Evolutionary conservation across 495 filamentous ascomycete species (phyloP).

Genomic region (Lichenothelia convexa): DNA sequence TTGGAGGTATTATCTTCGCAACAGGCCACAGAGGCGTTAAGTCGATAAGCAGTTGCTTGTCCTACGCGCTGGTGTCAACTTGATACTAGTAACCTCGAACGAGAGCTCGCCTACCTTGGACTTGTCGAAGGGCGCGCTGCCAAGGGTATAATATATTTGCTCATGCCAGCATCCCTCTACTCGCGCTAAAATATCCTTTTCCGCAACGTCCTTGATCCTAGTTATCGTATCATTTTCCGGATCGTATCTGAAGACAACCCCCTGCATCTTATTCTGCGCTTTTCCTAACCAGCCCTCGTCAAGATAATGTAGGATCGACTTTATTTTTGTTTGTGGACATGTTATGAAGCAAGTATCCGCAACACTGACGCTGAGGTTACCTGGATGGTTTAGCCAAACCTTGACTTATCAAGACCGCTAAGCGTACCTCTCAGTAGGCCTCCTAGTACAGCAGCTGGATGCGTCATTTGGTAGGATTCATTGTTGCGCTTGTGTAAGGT

Average conservation of each 20-base stretch:
- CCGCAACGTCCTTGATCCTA: slow-evolving; percentile 66
- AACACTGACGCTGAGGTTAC: slow-evolving; percentile 61
- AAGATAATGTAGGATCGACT: slow-evolving; percentile 76
- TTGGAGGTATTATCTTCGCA: slow-evolving; percentile 59
- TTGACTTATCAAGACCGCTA: too few relatives aligned
- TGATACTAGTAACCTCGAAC: slow-evolving; percentile 21
- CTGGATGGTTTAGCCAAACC: too few relatives aligned
- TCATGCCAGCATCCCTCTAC: slow-evolving; percentile 72
- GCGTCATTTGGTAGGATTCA: slow-evolving; percentile 87
- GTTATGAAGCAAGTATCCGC: slow-evolving; percentile 73
- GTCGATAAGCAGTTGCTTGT: slow-evolving; percentile 62
- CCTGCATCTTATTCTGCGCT: slow-evolving; percentile 77
- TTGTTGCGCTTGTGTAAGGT: slow-evolving; percentile 59
- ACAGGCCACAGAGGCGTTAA: slow-evolving; percentile 59
- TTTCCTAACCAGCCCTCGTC: slow-evolving; percentile 92
- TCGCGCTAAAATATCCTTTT: slow-evolving; percentile 64
- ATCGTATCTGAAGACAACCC: slow-evolving; percentile 77
- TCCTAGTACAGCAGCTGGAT: slow-evolving; percentile 82
- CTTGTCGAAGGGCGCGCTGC: slow-evolving; percentile 25
- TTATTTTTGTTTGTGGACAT: slow-evolving; percentile 72
- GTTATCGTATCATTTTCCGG: slow-evolving; percentile 58
- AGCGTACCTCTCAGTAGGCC: slow-evolving; percentile 57
- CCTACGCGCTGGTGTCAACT: slow-evolving; percentile 31
- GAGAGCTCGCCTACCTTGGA: slow-evolving; percentile 20
- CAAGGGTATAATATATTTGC: slow-evolving; percentile 43